These are phyloP conservation scores for Solanum arcanum DNA, from an alignment of 257 asterid species.

Conservation along the genomic window DNA sequence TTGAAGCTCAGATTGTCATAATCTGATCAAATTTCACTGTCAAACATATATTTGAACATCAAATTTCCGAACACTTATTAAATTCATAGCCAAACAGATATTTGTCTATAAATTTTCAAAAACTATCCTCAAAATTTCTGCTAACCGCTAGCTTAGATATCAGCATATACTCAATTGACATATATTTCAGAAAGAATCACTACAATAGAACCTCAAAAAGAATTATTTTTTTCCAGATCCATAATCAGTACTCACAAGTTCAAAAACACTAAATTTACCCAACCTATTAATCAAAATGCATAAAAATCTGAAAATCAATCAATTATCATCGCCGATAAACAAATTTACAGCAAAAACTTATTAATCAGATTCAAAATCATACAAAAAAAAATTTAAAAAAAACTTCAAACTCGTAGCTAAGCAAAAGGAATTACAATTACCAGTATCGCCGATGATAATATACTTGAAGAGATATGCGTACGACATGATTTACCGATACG, in stretches of 20 bases:
- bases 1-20: not conserved
- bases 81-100: not conserved
- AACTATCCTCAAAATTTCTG: not conserved
- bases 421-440: constrained; percentile 2
- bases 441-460: constrained; percentile 62
- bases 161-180: not conserved
- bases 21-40: not conserved
- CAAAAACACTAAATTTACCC: not conserved
- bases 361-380: not conserved
- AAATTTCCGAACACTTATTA: not conserved
- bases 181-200: not conserved
- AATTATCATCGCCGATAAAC: not conserved
- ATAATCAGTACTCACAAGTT: not conserved
- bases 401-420: not conserved
- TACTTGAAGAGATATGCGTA: constrained; percentile 65
- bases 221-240: not conserved
- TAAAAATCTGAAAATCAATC: not conserved
- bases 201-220: not conserved
- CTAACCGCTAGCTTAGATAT: not conserved
- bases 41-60: not conserved
- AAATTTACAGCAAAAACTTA: not conserved
- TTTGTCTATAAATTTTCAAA: not conserved
- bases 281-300: not conserved
- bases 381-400: not conserved
- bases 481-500: constrained; percentile 26